A percentile compares a stretch with the other conserved stretches of the same genome.
Conservation (phyloP, 148 eudicot genomes). For the Vaccinium macrocarpon region DNA sequence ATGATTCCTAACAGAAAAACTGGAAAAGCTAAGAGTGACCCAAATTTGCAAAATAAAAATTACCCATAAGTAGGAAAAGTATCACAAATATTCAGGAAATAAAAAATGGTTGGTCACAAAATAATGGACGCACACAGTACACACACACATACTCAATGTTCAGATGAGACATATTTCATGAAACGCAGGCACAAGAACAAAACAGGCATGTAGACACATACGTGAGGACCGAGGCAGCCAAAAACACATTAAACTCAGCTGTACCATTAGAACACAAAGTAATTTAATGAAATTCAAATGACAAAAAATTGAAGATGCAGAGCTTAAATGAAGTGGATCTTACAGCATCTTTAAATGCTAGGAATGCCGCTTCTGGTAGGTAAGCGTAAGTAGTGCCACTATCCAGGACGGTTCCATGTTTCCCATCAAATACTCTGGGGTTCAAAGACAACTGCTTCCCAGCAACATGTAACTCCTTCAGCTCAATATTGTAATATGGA, state of each 20-base stretch:
- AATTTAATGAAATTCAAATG: background rate
- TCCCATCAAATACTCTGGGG: constrained; percentile 76
- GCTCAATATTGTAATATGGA: constrained; percentile 93
- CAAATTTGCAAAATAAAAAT: background rate
- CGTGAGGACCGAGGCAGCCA: background rate
- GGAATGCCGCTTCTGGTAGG: constrained; percentile 80
- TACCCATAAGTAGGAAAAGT: background rate
- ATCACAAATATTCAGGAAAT: background rate
- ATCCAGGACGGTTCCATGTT: constrained; percentile 86
- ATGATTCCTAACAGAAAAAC: background rate
- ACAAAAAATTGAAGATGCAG: background rate
- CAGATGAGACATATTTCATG: background rate
- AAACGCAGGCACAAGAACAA: background rate
- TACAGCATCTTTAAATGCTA: constrained; percentile 79
- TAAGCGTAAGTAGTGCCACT: constrained; percentile 96
- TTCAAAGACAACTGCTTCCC: constrained; percentile 64
- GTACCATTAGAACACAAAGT: background rate
- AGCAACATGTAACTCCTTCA: constrained; percentile 86
- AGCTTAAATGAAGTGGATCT: constrained; percentile 29
- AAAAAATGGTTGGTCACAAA: background rate
- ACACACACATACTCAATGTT: background rate
- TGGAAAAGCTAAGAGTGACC: background rate
- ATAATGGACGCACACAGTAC: background rate
- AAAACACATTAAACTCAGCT: background rate
- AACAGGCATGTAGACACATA: background rate